Evolutionary conservation across 148 eudicot species (phyloP).

Genomic region (Limonium bicolor): DNA sequence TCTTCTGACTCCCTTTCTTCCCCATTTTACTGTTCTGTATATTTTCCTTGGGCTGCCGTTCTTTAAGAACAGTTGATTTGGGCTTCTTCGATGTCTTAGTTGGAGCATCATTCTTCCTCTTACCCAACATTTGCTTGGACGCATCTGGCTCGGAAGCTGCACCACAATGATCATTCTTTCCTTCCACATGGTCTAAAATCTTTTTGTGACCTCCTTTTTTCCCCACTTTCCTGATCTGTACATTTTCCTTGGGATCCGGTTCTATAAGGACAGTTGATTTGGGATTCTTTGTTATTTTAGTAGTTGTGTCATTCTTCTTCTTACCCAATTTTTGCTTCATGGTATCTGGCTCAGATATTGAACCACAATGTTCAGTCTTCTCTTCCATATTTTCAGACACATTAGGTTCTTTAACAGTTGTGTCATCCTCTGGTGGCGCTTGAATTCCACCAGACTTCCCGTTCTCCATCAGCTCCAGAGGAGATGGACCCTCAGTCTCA

Average conservation of each 20-base stretch:
- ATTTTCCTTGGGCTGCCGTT: constrained; percentile 2
- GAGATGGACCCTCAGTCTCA: constrained; percentile 47
- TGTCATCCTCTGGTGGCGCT: background rate
- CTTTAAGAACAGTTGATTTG: background rate
- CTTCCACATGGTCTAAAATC: too few species aligned
- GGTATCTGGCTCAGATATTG: too few species aligned
- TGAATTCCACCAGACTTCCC: constrained; percentile 9
- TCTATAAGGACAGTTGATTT: too few species aligned
- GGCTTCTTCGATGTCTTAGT: constrained; percentile 20
- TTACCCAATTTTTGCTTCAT: too few species aligned
- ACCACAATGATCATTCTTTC: constrained; percentile 8
- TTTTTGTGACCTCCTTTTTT: too few species aligned
- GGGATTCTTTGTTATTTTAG: too few species aligned
- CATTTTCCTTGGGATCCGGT: too few species aligned
- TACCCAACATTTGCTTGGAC: constrained; percentile 13
- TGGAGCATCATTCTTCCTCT: constrained; percentile 20
- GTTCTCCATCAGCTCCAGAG: constrained; percentile 2
- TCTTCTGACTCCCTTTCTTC: too few species aligned
- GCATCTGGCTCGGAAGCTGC: constrained; percentile 11
- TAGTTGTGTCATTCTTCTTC: too few species aligned
- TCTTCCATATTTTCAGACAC: background rate
- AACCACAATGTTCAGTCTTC: background rate
- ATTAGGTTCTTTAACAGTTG: constrained; percentile 6
- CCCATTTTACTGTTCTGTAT: background rate
- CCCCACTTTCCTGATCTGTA: too few species aligned